Base-by-base conservation (phyloP, 106 monocot species). In the Agapanthus africanus region DNA sequence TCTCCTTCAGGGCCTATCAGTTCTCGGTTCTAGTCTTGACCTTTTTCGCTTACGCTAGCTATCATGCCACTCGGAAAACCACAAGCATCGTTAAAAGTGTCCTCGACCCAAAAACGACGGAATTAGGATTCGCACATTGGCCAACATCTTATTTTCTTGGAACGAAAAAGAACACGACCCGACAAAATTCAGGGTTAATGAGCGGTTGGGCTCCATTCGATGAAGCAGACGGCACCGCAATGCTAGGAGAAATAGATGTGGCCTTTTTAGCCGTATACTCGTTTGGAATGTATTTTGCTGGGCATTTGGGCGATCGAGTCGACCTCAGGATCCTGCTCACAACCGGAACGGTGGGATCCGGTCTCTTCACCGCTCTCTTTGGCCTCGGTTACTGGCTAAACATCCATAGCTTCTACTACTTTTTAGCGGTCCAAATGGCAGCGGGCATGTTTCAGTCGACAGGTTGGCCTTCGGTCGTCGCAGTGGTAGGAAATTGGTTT, bases 381-480 rank as follows among this genome's bases (percentile, higher is more conserved):
- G 94, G 94, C 11, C 77, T 65, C 1, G 94, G 91, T 2, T 91
- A 95, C 71, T 95, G 94, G 94, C 19, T 91, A 25, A 81, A 95
- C 54, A 76, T 95, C 27, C 94, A 95, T 70, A 76, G 54, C 50
- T 95, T 95, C 81, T 81, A 77, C 71, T 95, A 85, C 73, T 95
- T 73, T 74, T 68, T 95, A 14, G 73, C 37, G 4, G 54, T 91
- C 64, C 94, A 95, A 79, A 75, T 95, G 94, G 39, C 88, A 1
- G 85, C 88, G 3, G 94, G 94, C 16, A 30, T 95, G 57, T 81
- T 91, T 67, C 94, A 95, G 54, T 87, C 94, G 1, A 83, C 94
- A 0, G 94, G 94, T 7, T 95, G 94, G 94, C 94, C 94, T 4
- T 85, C 94, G 7, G 94, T 95, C 21, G 88, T 95, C 10, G 91